A percentile compares a stretch with the other conserved stretches of the same genome.
Evolutionary conservation across 192 early-diverging fungal species (phyloP).

Genomic region (Lobosporangium transversale): DNA sequence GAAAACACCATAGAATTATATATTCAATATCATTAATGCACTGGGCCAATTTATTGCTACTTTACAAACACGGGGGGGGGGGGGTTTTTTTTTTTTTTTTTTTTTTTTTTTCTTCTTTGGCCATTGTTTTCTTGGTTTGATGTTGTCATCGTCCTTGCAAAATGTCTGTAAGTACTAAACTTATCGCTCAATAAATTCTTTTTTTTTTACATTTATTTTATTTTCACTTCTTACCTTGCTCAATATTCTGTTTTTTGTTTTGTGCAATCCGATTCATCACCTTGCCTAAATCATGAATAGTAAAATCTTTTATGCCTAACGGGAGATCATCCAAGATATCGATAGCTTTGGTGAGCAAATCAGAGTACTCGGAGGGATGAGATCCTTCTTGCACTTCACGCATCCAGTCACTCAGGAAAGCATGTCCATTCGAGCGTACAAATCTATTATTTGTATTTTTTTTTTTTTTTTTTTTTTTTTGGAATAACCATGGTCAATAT

Average conservation of each 20-base stretch:
- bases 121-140: no score
- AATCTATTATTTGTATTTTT: no score
- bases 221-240: constrained; percentile 21
- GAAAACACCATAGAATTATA: not conserved
- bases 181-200: no score
- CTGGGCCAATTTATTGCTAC: constrained; percentile 2
- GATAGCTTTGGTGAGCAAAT: constrained; percentile 24
- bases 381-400: constrained; percentile 5
- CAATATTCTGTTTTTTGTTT: constrained; percentile 6
- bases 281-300: constrained; percentile 17
- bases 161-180: no score
- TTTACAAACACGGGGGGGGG: not conserved
- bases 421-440: constrained; percentile 9
- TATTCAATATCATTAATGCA: not conserved
- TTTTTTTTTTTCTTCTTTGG: no score
- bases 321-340: constrained; percentile 20
- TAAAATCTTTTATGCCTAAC: constrained; percentile 19
- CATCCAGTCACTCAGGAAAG: constrained; percentile 19
- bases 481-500: no score
- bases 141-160: no score
- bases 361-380: not conserved
- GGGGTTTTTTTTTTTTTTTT: no score
- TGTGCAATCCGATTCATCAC: constrained; percentile 17
- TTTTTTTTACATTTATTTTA: not conserved
- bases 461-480: no score